Base-by-base conservation (phyloP, 805 yeast genomes). In the Saccharomycopsis javanensis region DNA sequence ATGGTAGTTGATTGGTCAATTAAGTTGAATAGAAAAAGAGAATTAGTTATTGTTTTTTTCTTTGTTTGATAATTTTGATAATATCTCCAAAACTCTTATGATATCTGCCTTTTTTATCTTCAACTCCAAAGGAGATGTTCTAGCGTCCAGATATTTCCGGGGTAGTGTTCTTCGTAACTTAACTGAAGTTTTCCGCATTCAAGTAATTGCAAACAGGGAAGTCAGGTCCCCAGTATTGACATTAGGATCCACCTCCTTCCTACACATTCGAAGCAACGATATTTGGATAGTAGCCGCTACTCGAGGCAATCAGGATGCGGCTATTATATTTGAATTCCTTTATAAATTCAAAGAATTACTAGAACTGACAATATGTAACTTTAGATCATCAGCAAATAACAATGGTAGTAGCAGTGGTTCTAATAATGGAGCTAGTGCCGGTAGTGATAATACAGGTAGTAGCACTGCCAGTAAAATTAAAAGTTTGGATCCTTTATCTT, bases 271-370 rank as follows among this genome's bases (percentile, higher is more conserved):
- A 62, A 74, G 78, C 30, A 76, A 75, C 6, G 73, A 75, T 58
- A 64, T 92, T 15, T 94, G 95, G 86, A 64, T 89, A 7, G 96
- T 91, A 10, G 96, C 91, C 0, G 90, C 91, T n/a, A 81, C 95
- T 0, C 78, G 97, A 61, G 84, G 89, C 48, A 94, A 92, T 67
- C 88, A 85, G 37, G 97, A 92, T 67, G 90, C 91, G 34, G 80
- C 90, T 0, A 69, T 82, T 3, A 79, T 91, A 1, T 80, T 90
- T 66, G 97, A 92, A 72, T 88, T 86, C 65, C 71, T 92, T 23
- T 81, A 81, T 71, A 78, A 79, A 58, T 72, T 92, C 25, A 79
- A 81, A 55, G 69, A 72, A 5, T 66, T 88, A 1, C 71, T 89
- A 55, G 70, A 74, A 54, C 71, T 71, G 18, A 77, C 76, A 61